These are phyloP conservation scores for Patellifolia procumbens DNA, from an alignment of 179 eudicot genomes.

Conservation along the genomic window DNA sequence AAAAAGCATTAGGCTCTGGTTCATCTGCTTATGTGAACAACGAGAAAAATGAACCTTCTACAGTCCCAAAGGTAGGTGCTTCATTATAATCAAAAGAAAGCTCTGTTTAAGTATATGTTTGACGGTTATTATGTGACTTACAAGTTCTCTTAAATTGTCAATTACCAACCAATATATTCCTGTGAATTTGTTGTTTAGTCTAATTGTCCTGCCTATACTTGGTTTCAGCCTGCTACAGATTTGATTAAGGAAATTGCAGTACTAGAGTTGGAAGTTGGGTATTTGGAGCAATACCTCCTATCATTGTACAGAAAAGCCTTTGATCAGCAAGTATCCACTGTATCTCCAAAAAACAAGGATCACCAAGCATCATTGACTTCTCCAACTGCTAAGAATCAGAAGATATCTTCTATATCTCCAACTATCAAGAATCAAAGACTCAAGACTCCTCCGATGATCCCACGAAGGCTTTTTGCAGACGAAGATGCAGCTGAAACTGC, in stretches of 20 bases:
- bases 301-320: conserved; percentile 86
- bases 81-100: background rate
- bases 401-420: conserved; percentile 27
- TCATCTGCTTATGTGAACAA: conserved; percentile 44
- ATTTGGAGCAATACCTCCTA: conserved; percentile 93
- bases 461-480: conserved; percentile 52
- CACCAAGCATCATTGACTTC: conserved; percentile 37
- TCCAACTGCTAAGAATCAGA: conserved; percentile 44
- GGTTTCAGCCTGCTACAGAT: conserved; percentile 80
- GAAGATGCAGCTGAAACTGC: conserved; percentile 45
- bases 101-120: background rate
- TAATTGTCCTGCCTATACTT: conserved; percentile 1
- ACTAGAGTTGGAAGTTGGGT: conserved; percentile 80
- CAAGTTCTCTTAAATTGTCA: background rate
- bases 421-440: conserved; percentile 39
- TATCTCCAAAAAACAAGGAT: conserved; percentile 38
- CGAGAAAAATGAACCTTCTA: conserved; percentile 39
- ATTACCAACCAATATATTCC: background rate
- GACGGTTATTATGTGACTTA: no score
- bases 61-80: conserved; percentile 65
- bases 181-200: background rate
- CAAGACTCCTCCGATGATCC: conserved; percentile 44
- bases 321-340: conserved; percentile 50
- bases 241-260: conserved; percentile 86
- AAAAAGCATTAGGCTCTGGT: conserved; percentile 69